Conservation (phyloP, 192 early-diverging fungal species). For the Coemansia sp. region DNA sequence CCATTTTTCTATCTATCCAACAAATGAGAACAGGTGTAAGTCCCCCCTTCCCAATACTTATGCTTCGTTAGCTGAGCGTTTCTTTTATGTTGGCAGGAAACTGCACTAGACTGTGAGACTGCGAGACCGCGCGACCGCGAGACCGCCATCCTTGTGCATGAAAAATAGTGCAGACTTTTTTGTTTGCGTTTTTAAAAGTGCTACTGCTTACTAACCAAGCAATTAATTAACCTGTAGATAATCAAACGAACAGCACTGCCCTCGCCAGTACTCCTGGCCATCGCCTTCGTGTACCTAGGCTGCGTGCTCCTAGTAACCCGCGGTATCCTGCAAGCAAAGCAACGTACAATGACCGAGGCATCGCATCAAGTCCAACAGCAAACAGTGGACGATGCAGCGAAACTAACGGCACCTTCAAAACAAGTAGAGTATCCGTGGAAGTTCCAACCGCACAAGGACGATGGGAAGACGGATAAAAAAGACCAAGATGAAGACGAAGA, state of each 20-base stretch:
- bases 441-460: not conserved
- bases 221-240: conserved; percentile 37
- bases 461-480: too few species aligned
- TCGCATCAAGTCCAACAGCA: not conserved
- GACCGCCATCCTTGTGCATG: too few species aligned
- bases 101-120: too few species aligned
- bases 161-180: too few species aligned
- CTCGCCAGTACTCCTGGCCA: conserved; percentile 22
- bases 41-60: not conserved
- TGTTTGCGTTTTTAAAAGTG: not conserved
- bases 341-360: not conserved
- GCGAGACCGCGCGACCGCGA: too few species aligned
- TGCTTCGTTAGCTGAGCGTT: not conserved
- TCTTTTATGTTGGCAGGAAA: too few species aligned
- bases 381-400: not conserved
- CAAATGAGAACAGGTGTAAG: conserved; percentile 9
- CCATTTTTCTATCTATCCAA: conserved; percentile 6
- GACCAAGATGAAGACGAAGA: not conserved
- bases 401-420: not conserved
- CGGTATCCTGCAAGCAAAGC: conserved; percentile 1
- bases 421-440: conserved; percentile 10
- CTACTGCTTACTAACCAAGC: too few species aligned
- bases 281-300: conserved; percentile 28
- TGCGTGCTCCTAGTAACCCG: conserved; percentile 23
- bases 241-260: conserved; percentile 31